These are phyloP conservation scores for Xylaria sp. DNA, from an alignment of 2,329 filamentous ascomycete genomes.

Conservation along the genomic window DNA sequence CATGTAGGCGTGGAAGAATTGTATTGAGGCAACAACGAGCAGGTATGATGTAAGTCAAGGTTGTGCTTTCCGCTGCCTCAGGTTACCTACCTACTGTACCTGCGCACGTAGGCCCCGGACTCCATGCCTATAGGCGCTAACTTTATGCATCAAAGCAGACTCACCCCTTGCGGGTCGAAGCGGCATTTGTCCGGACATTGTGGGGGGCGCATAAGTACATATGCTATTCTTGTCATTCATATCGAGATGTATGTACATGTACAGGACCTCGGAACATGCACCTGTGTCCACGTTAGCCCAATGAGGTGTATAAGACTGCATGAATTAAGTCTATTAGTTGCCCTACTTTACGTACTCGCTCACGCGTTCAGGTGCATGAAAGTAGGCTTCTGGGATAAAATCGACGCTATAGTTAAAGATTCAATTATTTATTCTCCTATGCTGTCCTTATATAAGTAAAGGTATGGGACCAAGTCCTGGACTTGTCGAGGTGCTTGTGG, in stretches of 20 bases:
- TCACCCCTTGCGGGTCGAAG: no score
- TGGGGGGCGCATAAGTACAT: background rate
- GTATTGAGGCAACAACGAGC: background rate
- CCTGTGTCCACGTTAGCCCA: background rate
- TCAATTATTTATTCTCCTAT: no score
- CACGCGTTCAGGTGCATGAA: background rate
- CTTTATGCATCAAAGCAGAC: background rate
- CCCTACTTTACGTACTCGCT: background rate
- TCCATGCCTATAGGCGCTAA: no score
- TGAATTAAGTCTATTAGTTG: background rate
- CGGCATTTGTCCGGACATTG: no score
- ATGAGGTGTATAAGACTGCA: background rate
- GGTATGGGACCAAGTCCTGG: background rate
- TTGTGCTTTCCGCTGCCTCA: background rate
- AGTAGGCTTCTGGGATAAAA: background rate
- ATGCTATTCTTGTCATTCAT: background rate
- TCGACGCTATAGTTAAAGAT: background rate
- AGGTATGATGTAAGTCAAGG: background rate
- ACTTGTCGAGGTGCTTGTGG: conserved; percentile 6
- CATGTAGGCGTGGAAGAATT: no score
- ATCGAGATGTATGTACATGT: background rate
- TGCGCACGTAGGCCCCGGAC: no score
- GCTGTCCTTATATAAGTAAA: background rate
- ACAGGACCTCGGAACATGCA: background rate
- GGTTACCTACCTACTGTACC: background rate